These are phyloP conservation scores for Aspergillus amoenus DNA, from an alignment of 2,329 filamentous ascomycete species.

Conservation along the genomic window DNA sequence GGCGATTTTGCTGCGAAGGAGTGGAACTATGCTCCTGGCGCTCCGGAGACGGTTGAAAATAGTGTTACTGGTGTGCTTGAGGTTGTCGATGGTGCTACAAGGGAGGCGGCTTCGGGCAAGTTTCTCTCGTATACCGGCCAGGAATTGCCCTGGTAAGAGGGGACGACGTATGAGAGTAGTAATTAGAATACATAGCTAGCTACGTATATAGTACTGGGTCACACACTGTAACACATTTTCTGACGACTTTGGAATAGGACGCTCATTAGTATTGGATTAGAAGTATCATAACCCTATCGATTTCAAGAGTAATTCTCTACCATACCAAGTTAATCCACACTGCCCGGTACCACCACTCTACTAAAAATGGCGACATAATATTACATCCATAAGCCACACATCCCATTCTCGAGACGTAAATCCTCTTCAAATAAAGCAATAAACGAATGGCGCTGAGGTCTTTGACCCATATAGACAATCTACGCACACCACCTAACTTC, in stretches of 20 bases:
- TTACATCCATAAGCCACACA: not conserved
- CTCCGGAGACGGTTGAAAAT: slow-evolving; percentile 31
- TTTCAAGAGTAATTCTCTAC: too few relatives aligned
- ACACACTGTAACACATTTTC: too few relatives aligned
- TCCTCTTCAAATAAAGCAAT: not conserved
- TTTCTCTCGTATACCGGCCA: slow-evolving; percentile 30
- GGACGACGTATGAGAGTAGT: too few relatives aligned
- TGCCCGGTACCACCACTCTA: not conserved
- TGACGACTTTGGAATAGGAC: too few relatives aligned
- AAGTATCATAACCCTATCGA: too few relatives aligned
- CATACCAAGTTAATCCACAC: not conserved
- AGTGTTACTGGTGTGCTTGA: slow-evolving; percentile 34
- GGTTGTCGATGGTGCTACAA: slow-evolving; percentile 38
- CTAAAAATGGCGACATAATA: not conserved
- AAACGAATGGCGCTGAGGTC: not conserved
- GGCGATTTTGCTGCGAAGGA: slow-evolving; percentile 32
- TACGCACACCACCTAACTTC: not conserved
- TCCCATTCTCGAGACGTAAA: not conserved
- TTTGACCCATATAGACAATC: not conserved
- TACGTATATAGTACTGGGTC: too few relatives aligned
- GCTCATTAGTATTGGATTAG: too few relatives aligned
- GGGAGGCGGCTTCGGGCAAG: slow-evolving; percentile 34
- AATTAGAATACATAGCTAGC: too few relatives aligned
- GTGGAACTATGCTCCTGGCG: slow-evolving; percentile 29
- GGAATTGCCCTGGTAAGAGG: slow-evolving; percentile 11